Conservation (phyloP, 306 rosid genomes). For the Nissolia schottii region DNA sequence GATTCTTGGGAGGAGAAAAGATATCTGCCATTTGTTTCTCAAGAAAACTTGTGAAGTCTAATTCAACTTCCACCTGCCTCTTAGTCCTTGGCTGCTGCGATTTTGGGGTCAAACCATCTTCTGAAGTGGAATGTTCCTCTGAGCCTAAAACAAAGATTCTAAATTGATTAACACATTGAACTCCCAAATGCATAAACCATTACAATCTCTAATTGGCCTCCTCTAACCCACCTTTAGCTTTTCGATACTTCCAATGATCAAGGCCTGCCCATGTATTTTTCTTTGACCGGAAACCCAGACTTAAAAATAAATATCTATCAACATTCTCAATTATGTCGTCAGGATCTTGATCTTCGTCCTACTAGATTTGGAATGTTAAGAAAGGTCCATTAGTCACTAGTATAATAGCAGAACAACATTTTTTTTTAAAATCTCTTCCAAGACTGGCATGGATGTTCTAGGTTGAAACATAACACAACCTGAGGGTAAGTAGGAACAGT, state of each 20-base stretch:
- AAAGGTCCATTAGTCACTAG: conserved; percentile 14
- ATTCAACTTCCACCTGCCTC: conserved; percentile 55
- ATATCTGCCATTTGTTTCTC: conserved; percentile 45
- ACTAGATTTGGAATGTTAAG: conserved; percentile 22
- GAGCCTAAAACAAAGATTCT: conserved; percentile 39
- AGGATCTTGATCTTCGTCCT: conserved; percentile 55
- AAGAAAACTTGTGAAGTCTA: conserved; percentile 63
- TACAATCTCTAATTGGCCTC: neutral
- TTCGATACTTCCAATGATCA: conserved; percentile 88
- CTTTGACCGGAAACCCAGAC: conserved; percentile 70
- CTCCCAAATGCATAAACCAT: neutral
- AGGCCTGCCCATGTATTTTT: conserved; percentile 98
- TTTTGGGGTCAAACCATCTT: conserved; percentile 42
- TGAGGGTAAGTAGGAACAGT: conserved; percentile 54
- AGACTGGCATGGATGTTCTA: conserved; percentile 9
- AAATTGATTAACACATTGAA: conserved; percentile 17
- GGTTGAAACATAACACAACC: conserved; percentile 39
- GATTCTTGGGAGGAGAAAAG: conserved; percentile 83
- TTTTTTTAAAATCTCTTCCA: conserved; percentile 13
- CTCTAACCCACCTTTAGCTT: conserved; percentile 62
- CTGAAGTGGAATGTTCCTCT: conserved; percentile 46
- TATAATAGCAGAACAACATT: conserved; percentile 4
- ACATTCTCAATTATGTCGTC: conserved; percentile 66
- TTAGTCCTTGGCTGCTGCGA: conserved; percentile 47
- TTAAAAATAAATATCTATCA: conserved; percentile 62